These are phyloP conservation scores for Podospora anserina DNA, from an alignment of 495 filamentous ascomycete species.

Conservation along the genomic window DNA sequence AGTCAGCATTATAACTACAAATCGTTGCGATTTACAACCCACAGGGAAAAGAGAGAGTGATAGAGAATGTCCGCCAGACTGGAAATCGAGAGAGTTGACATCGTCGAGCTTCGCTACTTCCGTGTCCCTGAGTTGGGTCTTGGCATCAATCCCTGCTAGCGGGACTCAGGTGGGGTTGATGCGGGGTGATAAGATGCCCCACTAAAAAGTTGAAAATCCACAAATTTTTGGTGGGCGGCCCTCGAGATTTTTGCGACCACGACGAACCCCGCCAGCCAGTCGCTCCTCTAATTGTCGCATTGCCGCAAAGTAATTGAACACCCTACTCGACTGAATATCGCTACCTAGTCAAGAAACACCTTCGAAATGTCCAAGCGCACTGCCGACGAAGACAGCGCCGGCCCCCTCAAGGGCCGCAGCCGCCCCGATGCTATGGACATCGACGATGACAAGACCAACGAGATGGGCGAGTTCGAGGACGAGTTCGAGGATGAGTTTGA, in stretches of 20 bases:
- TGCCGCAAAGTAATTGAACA: background rate
- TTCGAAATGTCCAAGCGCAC: slow-evolving; percentile 69
- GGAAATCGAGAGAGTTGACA: background rate
- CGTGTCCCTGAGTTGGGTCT: too few species aligned
- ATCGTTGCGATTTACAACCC: too few species aligned
- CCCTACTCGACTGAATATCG: background rate
- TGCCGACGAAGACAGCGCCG: slow-evolving; percentile 52
- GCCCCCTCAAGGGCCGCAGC: slow-evolving; percentile 66
- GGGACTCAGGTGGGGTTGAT: background rate
- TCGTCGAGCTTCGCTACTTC: too few species aligned
- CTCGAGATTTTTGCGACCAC: slow-evolving; percentile 13
- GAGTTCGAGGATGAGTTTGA: slow-evolving; percentile 96
- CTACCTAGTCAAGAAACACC: background rate
- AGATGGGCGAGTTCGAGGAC: slow-evolving; percentile 89
- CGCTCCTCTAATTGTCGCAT: background rate
- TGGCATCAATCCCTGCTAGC: background rate
- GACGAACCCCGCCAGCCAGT: slow-evolving; percentile 5
- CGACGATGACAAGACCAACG: slow-evolving; percentile 52
- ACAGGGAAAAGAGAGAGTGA: too few species aligned
- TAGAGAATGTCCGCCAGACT: too few species aligned
- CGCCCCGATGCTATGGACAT: slow-evolving; percentile 57
- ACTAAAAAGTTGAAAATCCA: slow-evolving; percentile 31
- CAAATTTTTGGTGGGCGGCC: slow-evolving; percentile 20
- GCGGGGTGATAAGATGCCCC: slow-evolving; percentile 26
- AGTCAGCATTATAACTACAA: too few species aligned